Evolutionary conservation across 2,329 filamentous ascomycete species (phyloP), one percentile per base, ranked within the genome.

Genomic region (Cercospora brassicicola): DNA sequence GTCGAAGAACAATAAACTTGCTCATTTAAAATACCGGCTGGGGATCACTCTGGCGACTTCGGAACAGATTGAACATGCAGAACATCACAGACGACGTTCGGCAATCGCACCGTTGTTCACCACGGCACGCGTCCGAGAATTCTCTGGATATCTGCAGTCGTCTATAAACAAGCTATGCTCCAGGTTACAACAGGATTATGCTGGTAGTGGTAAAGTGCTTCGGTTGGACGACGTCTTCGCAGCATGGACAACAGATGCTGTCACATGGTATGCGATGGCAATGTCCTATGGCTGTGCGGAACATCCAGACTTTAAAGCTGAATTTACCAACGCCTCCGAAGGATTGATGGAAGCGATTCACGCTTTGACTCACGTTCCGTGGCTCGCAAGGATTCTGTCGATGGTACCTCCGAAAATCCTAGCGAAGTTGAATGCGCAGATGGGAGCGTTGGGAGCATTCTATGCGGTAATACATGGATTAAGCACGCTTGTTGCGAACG

Each of bases 41-140:
- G 65, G 53, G 13, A 33, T 30, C 8, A 42, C 13, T 57, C 42
- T 67, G 7, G 59, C 59, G 2, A 60, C 59, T 8, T 56, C 65
- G 13, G 60, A 56, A 26, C 59, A 67, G 33, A 57, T 53, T 11
- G 48, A 67, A n/a, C 20, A 56, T 28, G 31, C 28, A 15, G 55
- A 59, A 23, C 65, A 67, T 20, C 53, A 63, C 2, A 18, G 36
- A 15, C 45, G 65, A 30, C n/a, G 65, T 6, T 23, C 48, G 2
- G 65, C 59, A 10, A 57, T 67, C 20, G 56, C 51, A n/a, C 51
- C 33, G 3, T 59, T 67, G 18, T 67, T 67, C 20, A 59, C 45
- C 20, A 60, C 59, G 28, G 55, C 62, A 33, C 42, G 45, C 42
- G 51, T 67, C 2, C 55, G 55, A 11, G 55, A 59, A 11, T 59